Percentiles rank a stretch among this genome's conserved stretches.
phyloP scores from a whole-genome alignment of 352 stramenopile species.

The Nothophytophthora sp. region DNA sequence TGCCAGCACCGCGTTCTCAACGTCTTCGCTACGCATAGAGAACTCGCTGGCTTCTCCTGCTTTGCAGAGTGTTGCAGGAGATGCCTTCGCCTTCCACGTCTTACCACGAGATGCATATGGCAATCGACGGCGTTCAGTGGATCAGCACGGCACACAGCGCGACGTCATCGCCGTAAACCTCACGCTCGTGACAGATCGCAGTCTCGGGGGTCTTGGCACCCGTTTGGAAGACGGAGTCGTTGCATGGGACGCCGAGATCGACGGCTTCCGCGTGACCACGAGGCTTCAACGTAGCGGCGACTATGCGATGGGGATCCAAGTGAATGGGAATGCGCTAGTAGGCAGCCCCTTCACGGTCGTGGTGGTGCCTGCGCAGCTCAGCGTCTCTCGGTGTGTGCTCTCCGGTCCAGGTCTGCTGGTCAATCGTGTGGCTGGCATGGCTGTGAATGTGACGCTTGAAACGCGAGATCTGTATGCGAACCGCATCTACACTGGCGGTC shows the following conservation, averaged over 20 bases:
- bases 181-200: slow-evolving; percentile 42
- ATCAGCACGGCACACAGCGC: slow-evolving; percentile 10
- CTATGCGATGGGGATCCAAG: slow-evolving; percentile 51
- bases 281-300: slow-evolving; percentile 44
- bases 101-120: slow-evolving; percentile 47
- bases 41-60: slow-evolving; percentile 6
- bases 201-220: slow-evolving; percentile 47
- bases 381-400: slow-evolving; percentile 41
- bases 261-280: slow-evolving; percentile 28
- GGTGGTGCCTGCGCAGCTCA: slow-evolving; percentile 44
- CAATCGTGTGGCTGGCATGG: slow-evolving; percentile 46
- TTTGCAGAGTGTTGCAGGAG: slow-evolving; percentile 27
- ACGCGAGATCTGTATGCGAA: slow-evolving; percentile 61
- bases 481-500: slow-evolving; percentile 42
- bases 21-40: slow-evolving; percentile 14
- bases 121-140: slow-evolving; percentile 32
- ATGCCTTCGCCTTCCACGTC: slow-evolving; percentile 35
- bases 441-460: slow-evolving; percentile 41
- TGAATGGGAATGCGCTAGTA: slow-evolving; percentile 38
- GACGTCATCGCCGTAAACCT: slow-evolving; percentile 41
- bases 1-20: slow-evolving; percentile 16
- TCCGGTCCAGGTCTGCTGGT: slow-evolving; percentile 43
- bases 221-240: slow-evolving; percentile 36
- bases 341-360: slow-evolving; percentile 46
- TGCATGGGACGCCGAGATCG: slow-evolving; percentile 17